Base-by-base conservation (phyloP, 2,329 filamentous ascomycete species). In the Cryphonectria carpinicola region DNA sequence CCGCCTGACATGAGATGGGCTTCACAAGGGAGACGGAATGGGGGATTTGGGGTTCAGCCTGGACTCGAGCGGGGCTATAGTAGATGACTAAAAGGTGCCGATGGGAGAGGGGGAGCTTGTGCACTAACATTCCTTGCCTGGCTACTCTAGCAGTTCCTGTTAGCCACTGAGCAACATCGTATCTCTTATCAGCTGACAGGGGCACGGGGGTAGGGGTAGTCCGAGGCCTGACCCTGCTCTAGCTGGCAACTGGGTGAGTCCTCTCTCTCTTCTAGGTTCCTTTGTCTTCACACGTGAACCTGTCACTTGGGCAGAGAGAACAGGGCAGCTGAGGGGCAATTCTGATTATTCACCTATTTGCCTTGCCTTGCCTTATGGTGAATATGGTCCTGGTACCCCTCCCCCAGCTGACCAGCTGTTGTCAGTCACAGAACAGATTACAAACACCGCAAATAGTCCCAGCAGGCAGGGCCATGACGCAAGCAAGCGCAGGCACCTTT, bases 151-250 rank as follows among this genome's bases (percentile, higher is more conserved):
- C 6, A 13, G 4, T 4, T 58, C 54, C 25, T 32, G 54, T 58
- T 58, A 58, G 54, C 17, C 7, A 3, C 13, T 8, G 14, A 32
- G 28, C 54, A 32, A 4, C 25, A 17, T 46, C 35, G 61, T 64
- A 63, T 69, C 67, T 54, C 49, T 69, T 69, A 69, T 69, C 67
- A 69, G 67, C 65, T 65, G 67, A 64, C 46, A 35, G 46, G 7
- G 67, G 43, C 49, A 69, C 46, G 67, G 61, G 64, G 61, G 46
- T 60, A 58, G 49, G 61, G 64, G 67, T 62, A 69, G 67, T 62
- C 67, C 64, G 6, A 41, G 60, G 39, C 39, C 10, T 39, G 54
- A 46, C n/a, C 13, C 32, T 32, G 67, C 49, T 54, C 60, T 49
- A 19, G 46, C 46, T 49, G 46, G 7, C 22, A n/a, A n/a, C 46